phyloP scores from a whole-genome alignment of 768 basidiomycete genomes.

The Lactarius pseudohatsudake region DNA sequence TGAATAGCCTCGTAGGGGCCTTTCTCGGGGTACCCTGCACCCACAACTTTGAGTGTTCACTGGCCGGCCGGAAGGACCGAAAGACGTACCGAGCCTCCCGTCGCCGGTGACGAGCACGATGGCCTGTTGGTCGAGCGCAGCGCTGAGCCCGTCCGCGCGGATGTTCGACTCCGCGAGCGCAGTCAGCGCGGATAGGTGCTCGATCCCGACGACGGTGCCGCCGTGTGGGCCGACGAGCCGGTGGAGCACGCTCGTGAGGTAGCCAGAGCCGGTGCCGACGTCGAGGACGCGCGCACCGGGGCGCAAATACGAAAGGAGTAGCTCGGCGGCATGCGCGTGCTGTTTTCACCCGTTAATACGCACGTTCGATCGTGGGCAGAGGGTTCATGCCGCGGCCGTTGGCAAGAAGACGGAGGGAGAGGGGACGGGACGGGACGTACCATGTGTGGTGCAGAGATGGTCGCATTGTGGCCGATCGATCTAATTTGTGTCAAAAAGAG shows the following conservation, averaged over 20 bases:
- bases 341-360: conserved; percentile 30
- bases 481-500: conserved; percentile 2
- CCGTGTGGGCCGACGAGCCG: conserved; percentile 53
- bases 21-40: conserved; percentile 29
- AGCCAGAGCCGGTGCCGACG: conserved; percentile 87
- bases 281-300: conserved; percentile 81
- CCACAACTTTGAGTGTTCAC: background rate
- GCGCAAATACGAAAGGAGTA: conserved; percentile 68
- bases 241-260: conserved; percentile 78
- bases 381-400: background rate
- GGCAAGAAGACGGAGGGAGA: background rate
- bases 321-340: conserved; percentile 86
- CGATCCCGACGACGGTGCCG: conserved; percentile 77
- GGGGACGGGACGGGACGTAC: background rate
- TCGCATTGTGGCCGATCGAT: conserved; percentile 81
- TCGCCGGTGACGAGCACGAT: conserved; percentile 75
- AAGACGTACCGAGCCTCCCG: conserved; percentile 66
- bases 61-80: background rate
- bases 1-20: conserved; percentile 67
- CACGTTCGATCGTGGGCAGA: background rate
- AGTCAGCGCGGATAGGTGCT: conserved; percentile 82
- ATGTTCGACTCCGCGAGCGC: conserved; percentile 71
- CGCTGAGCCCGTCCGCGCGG: conserved; percentile 57
- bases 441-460: conserved; percentile 89
- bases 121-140: conserved; percentile 49